Conservation (phyloP, 2,329 filamentous ascomycete genomes). For the Botryotinia globosa region DNA sequence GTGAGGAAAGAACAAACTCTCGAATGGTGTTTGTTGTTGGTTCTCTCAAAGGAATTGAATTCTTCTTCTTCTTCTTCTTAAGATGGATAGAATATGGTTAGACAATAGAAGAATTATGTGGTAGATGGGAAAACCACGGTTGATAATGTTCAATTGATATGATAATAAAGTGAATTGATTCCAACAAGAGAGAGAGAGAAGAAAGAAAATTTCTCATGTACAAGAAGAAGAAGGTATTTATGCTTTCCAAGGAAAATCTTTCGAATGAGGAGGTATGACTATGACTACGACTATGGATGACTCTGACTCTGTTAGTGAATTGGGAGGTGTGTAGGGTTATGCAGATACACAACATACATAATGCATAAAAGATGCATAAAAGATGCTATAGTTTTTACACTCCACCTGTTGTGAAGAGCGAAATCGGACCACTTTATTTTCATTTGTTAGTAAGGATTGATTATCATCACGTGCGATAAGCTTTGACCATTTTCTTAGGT, state of each 20-base stretch:
- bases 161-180: not conserved
- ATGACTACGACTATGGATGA: too few species aligned
- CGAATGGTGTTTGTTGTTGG: not conserved
- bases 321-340: not conserved
- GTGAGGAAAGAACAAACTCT: not conserved
- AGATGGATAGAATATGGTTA: not conserved
- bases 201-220: not conserved
- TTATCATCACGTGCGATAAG: not conserved
- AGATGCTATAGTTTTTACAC: not conserved
- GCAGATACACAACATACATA: not conserved
- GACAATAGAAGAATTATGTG: not conserved
- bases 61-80: not conserved
- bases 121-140: not conserved
- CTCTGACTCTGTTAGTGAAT: not conserved
- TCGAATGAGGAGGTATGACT: conserved; percentile 3
- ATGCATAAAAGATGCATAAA: not conserved
- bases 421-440: conserved; percentile 8
- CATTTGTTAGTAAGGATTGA: not conserved
- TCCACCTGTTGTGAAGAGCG: not conserved
- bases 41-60: conserved; percentile 9
- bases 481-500: too few species aligned
- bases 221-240: conserved; percentile 3
- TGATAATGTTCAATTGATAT: not conserved
- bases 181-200: not conserved
- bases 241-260: conserved; percentile 8